Evolutionary conservation across 2,329 filamentous ascomycete species (phyloP).

Genomic region (Xylariaceae sp.): DNA sequence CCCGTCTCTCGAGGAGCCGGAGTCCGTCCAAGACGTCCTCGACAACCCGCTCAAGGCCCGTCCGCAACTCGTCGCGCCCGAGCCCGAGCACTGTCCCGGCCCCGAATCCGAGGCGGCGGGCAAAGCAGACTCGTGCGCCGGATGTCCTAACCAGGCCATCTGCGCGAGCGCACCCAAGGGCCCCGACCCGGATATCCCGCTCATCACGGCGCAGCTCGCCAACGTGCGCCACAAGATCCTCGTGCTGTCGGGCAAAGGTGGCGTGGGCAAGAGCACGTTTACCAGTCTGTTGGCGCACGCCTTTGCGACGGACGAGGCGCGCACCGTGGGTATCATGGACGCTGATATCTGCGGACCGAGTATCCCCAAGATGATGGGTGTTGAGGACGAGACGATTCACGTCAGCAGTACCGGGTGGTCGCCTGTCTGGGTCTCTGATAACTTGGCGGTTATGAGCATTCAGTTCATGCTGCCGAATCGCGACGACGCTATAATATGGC

Average conservation of each 20-base stretch:
- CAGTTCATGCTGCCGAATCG: constrained; percentile 95
- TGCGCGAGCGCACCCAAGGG: constrained; percentile 93
- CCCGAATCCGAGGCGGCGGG: constrained; percentile 71
- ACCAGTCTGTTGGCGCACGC: constrained; percentile 82
- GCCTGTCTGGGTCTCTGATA: constrained; percentile 92
- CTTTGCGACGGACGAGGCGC: constrained; percentile 74
- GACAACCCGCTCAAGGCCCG: constrained; percentile 70
- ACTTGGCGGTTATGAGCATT: constrained; percentile 92
- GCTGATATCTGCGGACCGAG: constrained; percentile 95
- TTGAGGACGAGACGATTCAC: constrained; percentile 89
- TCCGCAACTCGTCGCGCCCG: constrained; percentile 83
- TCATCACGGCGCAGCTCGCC: constrained; percentile 78
- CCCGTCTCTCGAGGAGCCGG: constrained; percentile 70
- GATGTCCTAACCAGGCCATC: constrained; percentile 92
- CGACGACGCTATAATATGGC: constrained; percentile 95
- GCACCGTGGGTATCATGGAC: constrained; percentile 90
- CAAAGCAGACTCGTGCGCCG: constrained; percentile 77
- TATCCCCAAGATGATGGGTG: constrained; percentile 99
- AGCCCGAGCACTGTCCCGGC: constrained; percentile 94
- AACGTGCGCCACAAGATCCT: constrained; percentile 88
- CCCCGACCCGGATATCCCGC: constrained; percentile 85
- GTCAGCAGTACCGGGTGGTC: constrained; percentile 85
- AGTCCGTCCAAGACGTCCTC: constrained; percentile 62
- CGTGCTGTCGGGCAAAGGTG: constrained; percentile 89
- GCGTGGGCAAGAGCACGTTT: constrained; percentile 94